Percentiles rank a stretch among this genome's conserved stretches.
Evolutionary conservation across 176 grass and related monocot genomes (phyloP).

Genomic region (Bonia amplexicaulis): DNA sequence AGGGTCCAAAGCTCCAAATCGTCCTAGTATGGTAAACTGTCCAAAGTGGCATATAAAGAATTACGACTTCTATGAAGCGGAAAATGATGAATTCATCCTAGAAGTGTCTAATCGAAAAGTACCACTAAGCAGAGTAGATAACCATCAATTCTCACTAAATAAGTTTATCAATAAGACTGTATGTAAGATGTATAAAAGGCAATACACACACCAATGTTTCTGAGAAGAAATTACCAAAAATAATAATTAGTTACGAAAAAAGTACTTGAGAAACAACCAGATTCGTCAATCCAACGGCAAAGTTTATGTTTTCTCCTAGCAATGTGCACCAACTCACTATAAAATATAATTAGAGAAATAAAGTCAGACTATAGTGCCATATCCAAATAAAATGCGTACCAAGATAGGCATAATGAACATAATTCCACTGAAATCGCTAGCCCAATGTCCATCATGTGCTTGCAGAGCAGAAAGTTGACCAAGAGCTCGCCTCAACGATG

Average conservation of each 20-base stretch:
- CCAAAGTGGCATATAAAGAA: no score
- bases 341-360: not conserved
- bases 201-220: not conserved
- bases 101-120: no score
- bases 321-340: not conserved
- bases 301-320: not conserved
- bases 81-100: no score
- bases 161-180: no score
- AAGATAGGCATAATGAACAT: constrained; percentile 57
- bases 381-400: not conserved
- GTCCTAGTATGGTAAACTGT: no score
- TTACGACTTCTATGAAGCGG: no score
- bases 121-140: no score
- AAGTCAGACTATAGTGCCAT: not conserved
- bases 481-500: constrained; percentile 34
- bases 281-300: not conserved
- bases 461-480: constrained; percentile 38
- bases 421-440: constrained; percentile 44
- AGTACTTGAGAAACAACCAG: not conserved
- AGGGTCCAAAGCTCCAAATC: no score
- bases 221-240: not conserved
- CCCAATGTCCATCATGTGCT: constrained; percentile 54
- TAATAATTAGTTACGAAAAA: not conserved
- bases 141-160: no score
- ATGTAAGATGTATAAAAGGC: no score